phyloP scores from a whole-genome alignment of 371 early-diverging fungal species.

The Mucor piriformis region DNA sequence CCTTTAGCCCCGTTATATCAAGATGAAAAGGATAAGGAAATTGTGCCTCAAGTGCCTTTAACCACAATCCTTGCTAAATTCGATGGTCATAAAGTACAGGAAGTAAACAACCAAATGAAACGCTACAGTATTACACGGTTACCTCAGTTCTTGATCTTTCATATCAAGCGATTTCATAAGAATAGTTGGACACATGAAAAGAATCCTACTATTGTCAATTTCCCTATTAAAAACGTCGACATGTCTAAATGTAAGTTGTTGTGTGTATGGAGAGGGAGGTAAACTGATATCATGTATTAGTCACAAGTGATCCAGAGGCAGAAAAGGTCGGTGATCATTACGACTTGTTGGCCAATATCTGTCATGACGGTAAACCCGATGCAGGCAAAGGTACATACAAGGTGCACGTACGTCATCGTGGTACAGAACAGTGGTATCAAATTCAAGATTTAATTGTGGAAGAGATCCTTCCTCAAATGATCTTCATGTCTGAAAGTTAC shows the following conservation, averaged over 20 bases:
- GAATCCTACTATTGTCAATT: constrained; percentile 98
- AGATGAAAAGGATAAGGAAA: constrained; percentile 85
- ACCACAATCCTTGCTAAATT: constrained; percentile 81
- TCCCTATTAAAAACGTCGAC: constrained; percentile 84
- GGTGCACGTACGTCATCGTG: constrained; percentile 79
- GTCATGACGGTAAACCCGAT: constrained; percentile 85
- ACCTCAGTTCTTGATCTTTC: constrained; percentile 89
- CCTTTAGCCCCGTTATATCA: constrained; percentile 94
- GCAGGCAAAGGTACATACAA: constrained; percentile 77
- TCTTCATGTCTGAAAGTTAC: constrained; percentile 91
- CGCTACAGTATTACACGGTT: constrained; percentile 75
- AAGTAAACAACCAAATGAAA: constrained; percentile 65
- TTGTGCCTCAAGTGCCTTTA: constrained; percentile 93
- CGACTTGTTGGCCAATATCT: constrained; percentile 90
- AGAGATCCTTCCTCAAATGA: constrained; percentile 93
- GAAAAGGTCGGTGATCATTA: constrained; percentile 65
- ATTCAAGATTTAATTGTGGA: constrained; percentile 94
- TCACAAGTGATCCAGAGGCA: constrained; percentile 52
- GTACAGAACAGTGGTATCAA: constrained; percentile 91
- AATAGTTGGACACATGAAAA: constrained; percentile 89
- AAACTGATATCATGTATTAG: constrained; percentile 21
- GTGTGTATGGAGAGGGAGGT: background rate
- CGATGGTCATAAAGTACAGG: constrained; percentile 78
- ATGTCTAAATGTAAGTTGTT: constrained; percentile 70
- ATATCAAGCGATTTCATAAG: constrained; percentile 91